Conservation (phyloP, 177 flowering plant genomes). For the Vitis hybrid region DNA sequence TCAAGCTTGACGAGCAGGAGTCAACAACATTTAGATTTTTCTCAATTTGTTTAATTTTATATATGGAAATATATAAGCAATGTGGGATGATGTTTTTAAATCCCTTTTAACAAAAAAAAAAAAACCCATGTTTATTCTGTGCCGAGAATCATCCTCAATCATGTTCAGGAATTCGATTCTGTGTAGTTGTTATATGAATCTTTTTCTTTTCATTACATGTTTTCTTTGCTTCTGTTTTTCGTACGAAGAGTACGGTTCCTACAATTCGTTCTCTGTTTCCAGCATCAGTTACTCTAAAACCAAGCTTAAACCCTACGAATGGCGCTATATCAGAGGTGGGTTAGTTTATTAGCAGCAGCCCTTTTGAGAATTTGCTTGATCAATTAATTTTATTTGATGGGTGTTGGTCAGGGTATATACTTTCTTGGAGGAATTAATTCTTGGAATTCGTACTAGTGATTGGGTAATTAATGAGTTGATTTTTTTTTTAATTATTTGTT, state of each 20-base stretch:
- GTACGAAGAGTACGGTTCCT: constrained; percentile 13
- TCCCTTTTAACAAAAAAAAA: neutral
- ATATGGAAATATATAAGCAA: no score
- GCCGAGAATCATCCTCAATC: neutral
- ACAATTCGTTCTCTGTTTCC: constrained; percentile 48
- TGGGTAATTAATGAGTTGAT: no score
- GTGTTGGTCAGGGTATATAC: no score
- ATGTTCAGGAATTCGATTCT: constrained; percentile 11
- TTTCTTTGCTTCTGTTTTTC: constrained; percentile 16
- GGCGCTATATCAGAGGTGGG: constrained; percentile 82
- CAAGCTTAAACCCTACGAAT: constrained; percentile 53
- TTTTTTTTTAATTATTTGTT: neutral
- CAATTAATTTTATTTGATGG: neutral
- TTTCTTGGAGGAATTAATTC: no score
- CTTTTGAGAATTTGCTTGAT: neutral
- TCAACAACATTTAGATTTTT: no score
- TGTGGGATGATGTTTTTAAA: no score
- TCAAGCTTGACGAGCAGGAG: no score
- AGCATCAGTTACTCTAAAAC: constrained; percentile 57
- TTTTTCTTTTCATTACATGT: constrained; percentile 18
- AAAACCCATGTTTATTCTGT: constrained; percentile 15
- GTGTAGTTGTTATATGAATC: constrained; percentile 4
- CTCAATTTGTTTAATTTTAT: no score
- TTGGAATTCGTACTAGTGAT: no score
- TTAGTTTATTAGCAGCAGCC: neutral